Base-by-base conservation (phyloP, 1,284 basidiomycete genomes). In the Meira nashicola region DNA sequence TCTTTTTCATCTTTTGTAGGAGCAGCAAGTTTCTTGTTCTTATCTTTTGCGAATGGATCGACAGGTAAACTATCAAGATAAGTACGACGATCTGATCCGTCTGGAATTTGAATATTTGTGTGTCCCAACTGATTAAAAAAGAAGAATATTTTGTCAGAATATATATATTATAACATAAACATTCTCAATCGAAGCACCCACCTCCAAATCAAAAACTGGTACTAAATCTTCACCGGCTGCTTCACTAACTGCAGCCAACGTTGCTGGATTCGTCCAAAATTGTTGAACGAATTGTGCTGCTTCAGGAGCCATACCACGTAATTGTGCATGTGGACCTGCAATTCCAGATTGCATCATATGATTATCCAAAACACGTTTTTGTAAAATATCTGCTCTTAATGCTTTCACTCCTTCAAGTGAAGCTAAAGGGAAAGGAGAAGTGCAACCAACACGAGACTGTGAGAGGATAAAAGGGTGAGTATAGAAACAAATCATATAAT, bases 211-310 rank as follows among this genome's bases (percentile, higher is more conserved):
- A 28, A 61, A 62, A 23, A 62, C 49, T 0, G 60, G 60, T 8
- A 72, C 63, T 1, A 75, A 60, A 2, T 75, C 73, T 21, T 71
- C 63, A 8, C 71, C 70, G 2, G 73, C 71, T 1, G 73, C 73
- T 17, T 75, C 62, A 46, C 61, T 61, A 38, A 70, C 61, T 0
- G 65, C 63, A 2, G 40, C 44, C 5, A 74, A 51, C 19, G 67
- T 64, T 23, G 69, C 67, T 2, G 71, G 71, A 10, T 65, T 60
- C 4, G 55, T 63, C 66, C 73, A 75, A 25, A 62, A 59, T 39
- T 62, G 49, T 19, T 62, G 55, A 5, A 62, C 40, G 37, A 62
- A 47, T 43, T 39, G 54, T 23, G 58, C 49, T 2, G 60, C 39
- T 37, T 61, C 53, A n/a, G 59, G 41, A 17, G 57, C 54, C 54